A percentile compares a stretch with the other conserved stretches of the same genome.
Evolutionary conservation across 2,329 filamentous ascomycete species (phyloP).

Genomic region (Coniochaeta sp.): DNA sequence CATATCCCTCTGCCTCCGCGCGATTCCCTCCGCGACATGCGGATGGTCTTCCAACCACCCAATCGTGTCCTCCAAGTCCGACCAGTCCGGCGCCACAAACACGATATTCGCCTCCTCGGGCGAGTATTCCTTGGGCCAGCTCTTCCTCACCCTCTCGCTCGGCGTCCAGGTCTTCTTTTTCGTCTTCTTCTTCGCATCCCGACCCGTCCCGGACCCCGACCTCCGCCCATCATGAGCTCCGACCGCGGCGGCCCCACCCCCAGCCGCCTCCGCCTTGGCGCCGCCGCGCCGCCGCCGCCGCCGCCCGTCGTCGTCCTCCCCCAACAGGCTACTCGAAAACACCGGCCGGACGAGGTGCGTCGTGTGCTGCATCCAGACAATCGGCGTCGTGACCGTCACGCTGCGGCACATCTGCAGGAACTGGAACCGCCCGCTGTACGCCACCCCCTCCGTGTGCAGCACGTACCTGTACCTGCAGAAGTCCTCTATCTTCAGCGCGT

Average conservation of each 20-base stretch:
- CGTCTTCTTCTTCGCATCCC: neutral
- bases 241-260: neutral
- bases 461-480: conserved; percentile 46
- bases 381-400: conserved; percentile 38
- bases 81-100: conserved; percentile 45
- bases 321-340: conserved; percentile 26
- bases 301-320: neutral
- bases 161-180: conserved; percentile 9
- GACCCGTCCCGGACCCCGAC: neutral
- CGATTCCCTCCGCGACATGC: conserved; percentile 36
- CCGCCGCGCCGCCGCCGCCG: conserved; percentile 6
- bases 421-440: conserved; percentile 43
- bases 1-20: conserved; percentile 34
- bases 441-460: conserved; percentile 45
- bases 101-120: conserved; percentile 35
- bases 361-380: conserved; percentile 41
- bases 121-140: conserved; percentile 31
- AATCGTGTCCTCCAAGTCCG: conserved; percentile 38
- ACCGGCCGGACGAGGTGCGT: conserved; percentile 39
- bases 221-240: neutral
- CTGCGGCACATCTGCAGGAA: conserved; percentile 43
- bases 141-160: conserved; percentile 14
- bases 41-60: conserved; percentile 37
- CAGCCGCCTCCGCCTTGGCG: neutral
- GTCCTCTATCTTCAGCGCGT: conserved; percentile 39